phyloP scores from a whole-genome alignment of 2,329 filamentous ascomycete species.

The Byssochlamys sp. region DNA sequence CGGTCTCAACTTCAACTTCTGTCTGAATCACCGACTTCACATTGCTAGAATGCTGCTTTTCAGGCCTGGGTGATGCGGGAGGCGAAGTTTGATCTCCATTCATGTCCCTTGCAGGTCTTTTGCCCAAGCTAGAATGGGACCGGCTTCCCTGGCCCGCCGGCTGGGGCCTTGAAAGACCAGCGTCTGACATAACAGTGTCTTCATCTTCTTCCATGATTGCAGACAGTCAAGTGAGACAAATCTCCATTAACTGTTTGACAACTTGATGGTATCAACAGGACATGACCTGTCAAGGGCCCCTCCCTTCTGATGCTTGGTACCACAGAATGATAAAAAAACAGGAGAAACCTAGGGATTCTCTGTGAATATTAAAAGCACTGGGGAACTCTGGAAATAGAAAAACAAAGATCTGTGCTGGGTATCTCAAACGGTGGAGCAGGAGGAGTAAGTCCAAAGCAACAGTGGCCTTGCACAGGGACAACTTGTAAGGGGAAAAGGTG shows the following conservation, averaged over 20 bases:
- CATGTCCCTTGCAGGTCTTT: constrained; percentile 10
- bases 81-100: constrained; percentile 12
- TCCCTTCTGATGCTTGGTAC: background rate
- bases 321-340: background rate
- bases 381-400: background rate
- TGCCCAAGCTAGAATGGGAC: constrained; percentile 9
- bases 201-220: constrained; percentile 24
- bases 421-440: background rate
- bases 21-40: constrained; percentile 1
- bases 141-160: constrained; percentile 10
- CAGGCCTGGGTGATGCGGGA: constrained; percentile 13
- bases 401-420: background rate
- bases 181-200: constrained; percentile 32
- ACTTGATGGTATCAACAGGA: background rate
- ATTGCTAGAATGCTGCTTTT: constrained; percentile 4
- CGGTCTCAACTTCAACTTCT: constrained; percentile 2
- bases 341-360: background rate
- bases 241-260: background rate
- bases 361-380: background rate
- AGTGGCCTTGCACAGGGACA: background rate
- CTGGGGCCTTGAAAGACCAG: constrained; percentile 11
- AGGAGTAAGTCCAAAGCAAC: background rate
- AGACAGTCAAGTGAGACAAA: background rate
- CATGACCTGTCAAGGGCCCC: background rate
- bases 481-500: background rate